A percentile compares a stretch with the other conserved stretches of the same genome.
Evolutionary conservation across 2,329 filamentous ascomycete species (phyloP).

Genomic region (Fusarium equiseti): DNA sequence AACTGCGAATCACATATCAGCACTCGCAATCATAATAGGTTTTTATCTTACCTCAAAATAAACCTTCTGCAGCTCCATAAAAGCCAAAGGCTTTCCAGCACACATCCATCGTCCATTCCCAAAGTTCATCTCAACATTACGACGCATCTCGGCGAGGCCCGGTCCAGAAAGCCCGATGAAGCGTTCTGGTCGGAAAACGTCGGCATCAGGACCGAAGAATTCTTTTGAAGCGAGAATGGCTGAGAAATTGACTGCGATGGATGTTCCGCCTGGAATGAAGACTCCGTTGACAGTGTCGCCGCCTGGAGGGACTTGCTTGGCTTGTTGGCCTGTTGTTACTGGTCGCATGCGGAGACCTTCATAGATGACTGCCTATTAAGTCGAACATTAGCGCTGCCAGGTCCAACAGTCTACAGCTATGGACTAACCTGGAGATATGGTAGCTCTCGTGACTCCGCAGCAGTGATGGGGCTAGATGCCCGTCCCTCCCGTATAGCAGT

Average conservation of each 20-base stretch:
- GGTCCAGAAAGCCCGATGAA: neutral
- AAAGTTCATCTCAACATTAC: conserved; percentile 16
- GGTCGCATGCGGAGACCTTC: conserved; percentile 4
- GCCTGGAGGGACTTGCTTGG: neutral
- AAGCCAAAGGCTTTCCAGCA: conserved; percentile 3
- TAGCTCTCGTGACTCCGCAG: neutral
- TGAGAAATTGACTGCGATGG: neutral
- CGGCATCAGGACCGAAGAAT: neutral
- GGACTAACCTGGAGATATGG: neutral
- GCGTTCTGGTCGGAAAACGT: conserved; percentile 6
- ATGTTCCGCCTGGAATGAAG: neutral
- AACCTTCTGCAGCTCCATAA: conserved; percentile 8
- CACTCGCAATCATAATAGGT: accelerated
- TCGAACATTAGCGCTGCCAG: too few relatives aligned
- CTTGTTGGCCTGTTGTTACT: neutral
- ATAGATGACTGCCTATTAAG: conserved; percentile 7
- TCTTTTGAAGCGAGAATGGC: neutral
- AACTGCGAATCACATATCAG: neutral
- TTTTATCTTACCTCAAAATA: neutral
- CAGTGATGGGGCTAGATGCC: neutral
- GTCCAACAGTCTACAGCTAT: accelerated
- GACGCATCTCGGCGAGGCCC: conserved; percentile 3
- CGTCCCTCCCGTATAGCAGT: neutral
- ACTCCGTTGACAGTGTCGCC: conserved; percentile 4
- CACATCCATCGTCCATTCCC: conserved; percentile 13